Percentiles rank a stretch among this genome's conserved stretches.
Evolutionary conservation across 148 eudicot genomes (phyloP).

Genomic region (Arctostaphylos glauca): DNA sequence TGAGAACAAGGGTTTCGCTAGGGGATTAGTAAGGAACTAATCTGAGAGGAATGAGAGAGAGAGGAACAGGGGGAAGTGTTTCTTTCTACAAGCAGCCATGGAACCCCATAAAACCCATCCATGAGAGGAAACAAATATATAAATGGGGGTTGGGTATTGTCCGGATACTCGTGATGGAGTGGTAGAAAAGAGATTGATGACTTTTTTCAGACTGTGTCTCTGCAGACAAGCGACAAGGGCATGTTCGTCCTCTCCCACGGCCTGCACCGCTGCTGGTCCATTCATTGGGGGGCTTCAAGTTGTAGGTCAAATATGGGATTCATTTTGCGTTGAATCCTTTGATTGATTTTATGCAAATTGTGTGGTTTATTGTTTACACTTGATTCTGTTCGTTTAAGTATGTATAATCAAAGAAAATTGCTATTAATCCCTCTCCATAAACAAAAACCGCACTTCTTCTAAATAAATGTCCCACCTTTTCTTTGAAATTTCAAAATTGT

Average conservation of each 20-base stretch:
- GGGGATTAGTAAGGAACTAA: neutral
- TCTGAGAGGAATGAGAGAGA: neutral
- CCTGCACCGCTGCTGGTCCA: constrained; percentile 54
- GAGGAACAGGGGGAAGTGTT: neutral
- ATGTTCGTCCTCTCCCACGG: constrained; percentile 48
- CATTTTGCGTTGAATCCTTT: too few species aligned
- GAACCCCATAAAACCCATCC: constrained; percentile 12
- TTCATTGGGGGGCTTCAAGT: neutral
- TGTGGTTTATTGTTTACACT: too few species aligned
- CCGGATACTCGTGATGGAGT: neutral
- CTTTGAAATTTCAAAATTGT: too few species aligned
- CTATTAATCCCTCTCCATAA: too few species aligned
- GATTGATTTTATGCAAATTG: too few species aligned
- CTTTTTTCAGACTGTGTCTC: neutral
- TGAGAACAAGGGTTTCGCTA: neutral
- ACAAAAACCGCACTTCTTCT: too few species aligned
- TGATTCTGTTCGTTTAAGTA: too few species aligned
- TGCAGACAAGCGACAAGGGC: constrained; percentile 53
- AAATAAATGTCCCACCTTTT: too few species aligned
- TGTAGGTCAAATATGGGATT: too few species aligned
- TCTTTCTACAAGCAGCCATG: constrained; percentile 46
- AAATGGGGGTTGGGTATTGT: neutral
- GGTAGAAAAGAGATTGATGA: neutral
- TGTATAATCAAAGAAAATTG: too few species aligned
- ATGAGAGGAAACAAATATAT: constrained; percentile 10